Evolutionary conservation across 2,329 filamentous ascomycete species (phyloP).

Genomic region (Diplocarpon rosae): DNA sequence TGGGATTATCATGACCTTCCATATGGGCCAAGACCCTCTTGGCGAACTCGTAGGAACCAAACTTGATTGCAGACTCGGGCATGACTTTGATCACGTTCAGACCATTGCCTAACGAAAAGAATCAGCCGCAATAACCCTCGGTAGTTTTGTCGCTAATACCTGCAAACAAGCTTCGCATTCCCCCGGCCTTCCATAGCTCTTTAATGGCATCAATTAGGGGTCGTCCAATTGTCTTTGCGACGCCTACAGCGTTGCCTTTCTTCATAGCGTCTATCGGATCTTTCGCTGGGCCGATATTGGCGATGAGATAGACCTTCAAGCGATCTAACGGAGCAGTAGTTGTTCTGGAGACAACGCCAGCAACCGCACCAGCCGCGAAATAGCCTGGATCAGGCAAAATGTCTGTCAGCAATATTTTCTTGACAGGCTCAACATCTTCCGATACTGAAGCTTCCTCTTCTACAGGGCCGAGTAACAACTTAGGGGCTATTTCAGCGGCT

Average conservation of each 20-base stretch:
- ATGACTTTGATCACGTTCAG: conserved; percentile 96
- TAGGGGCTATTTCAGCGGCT: background rate
- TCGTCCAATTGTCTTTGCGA: conserved; percentile 52
- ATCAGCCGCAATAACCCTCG: conserved; percentile 7
- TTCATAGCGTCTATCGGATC: conserved; percentile 54
- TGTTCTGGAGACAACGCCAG: conserved; percentile 89
- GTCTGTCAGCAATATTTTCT: conserved; percentile 25
- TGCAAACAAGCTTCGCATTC: conserved; percentile 81
- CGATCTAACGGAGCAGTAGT: conserved; percentile 93
- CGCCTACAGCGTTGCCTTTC: conserved; percentile 54
- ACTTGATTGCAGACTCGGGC: conserved; percentile 97
- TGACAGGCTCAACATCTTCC: conserved; percentile 9
- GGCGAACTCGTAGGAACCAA: conserved; percentile 91
- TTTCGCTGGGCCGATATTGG: conserved; percentile 60
- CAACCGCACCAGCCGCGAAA: conserved; percentile 89
- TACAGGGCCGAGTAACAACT: background rate
- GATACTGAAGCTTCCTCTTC: conserved; percentile 5
- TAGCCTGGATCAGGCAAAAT: conserved; percentile 76
- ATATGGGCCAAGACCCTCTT: conserved; percentile 78
- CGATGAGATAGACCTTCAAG: conserved; percentile 93
- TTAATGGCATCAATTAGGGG: conserved; percentile 64
- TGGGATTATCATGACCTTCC: conserved; percentile 79
- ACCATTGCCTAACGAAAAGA: conserved; percentile 60
- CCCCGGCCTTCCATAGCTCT: conserved; percentile 77
- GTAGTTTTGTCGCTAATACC: conserved; percentile 39